phyloP scores from a whole-genome alignment of 208 protist genomes.

The Endotrypanum monterogeii region DNA sequence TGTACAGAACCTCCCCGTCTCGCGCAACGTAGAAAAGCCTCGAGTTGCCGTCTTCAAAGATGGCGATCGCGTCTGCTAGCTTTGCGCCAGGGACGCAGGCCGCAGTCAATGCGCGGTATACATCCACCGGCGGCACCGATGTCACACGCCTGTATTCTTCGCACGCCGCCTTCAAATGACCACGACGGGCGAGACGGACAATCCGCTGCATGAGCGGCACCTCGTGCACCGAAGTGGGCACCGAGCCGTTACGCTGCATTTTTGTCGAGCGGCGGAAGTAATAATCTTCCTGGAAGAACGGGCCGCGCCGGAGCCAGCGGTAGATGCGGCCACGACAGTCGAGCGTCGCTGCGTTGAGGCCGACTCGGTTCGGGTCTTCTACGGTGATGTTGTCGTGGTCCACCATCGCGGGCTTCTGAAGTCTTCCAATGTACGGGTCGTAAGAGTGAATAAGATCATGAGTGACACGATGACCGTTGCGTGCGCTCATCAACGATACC shows the following conservation, averaged over 20 bases:
- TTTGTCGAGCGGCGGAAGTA: conserved; percentile 83
- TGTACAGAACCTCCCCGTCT: conserved; percentile 85
- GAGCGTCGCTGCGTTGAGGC: conserved; percentile 88
- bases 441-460: conserved; percentile 92
- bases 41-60: conserved; percentile 89
- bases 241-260: conserved; percentile 54
- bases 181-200: conserved; percentile 65
- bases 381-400: conserved; percentile 90
- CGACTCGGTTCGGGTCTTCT: conserved; percentile 85
- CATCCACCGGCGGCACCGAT: conserved; percentile 84
- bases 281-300: conserved; percentile 90
- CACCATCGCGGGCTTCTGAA: conserved; percentile 75
- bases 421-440: conserved; percentile 79
- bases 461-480: conserved; percentile 89
- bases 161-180: conserved; percentile 86
- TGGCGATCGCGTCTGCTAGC: conserved; percentile 85
- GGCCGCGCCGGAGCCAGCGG: conserved; percentile 87
- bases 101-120: conserved; percentile 84
- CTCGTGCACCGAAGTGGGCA: conserved; percentile 63
- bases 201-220: conserved; percentile 80
- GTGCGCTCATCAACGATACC: conserved; percentile 88
- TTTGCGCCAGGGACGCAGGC: conserved; percentile 75
- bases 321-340: conserved; percentile 88
- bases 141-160: conserved; percentile 88
- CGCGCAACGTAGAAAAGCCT: conserved; percentile 84